Base-by-base conservation (phyloP, 2,329 filamentous ascomycete genomes). In the Aspergillus novofumigatus region DNA sequence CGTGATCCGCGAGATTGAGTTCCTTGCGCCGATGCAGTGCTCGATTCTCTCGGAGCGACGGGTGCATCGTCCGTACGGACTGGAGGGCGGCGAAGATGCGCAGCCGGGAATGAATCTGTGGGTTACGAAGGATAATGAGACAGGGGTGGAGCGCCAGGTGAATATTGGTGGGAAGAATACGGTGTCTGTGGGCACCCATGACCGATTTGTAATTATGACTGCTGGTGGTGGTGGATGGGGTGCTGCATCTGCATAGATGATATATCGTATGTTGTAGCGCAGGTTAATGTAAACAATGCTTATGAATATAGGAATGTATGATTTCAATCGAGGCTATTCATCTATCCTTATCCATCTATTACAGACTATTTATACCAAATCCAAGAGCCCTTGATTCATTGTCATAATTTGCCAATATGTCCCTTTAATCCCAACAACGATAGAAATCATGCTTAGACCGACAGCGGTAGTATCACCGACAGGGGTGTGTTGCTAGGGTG, bases 91-190 rank as follows among this genome's bases (percentile, higher is more conserved):
- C 3, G 87, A 86, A 56, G 88, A 93, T 59, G 93, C 86, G 0
- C 76, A 85, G 64, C 88, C 89, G 52, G 93, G 93, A 0, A 77
- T 92, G 59, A 97, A 97, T 65, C 78, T 95, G 49, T 97, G 93
- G 93, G 86, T 95, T 32, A 80, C 90, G 7, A 87, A 84, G 59
- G 87, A 93, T 53, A 78, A 80, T 63, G 85, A 84, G 71, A 76
- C 65, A 45, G 76, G 75, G 1, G 75, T 78, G 59, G 79, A 80
- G 57, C 75, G 82, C 47, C 76, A 76, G 51, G 81, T 87, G 59
- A 86, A 83, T 58, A 72, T 87, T 21, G 84, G 84, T 0, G 83
- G 80, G 7, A 87, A 87, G 75, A 86, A 86, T 55, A 86, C 84
- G 3, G 83, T 84, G 11, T 75, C 74, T 14, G 85, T 86, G 78